Percentiles rank a stretch among this genome's conserved stretches.
Evolutionary conservation across 805 yeast species (phyloP).

Genomic region (Metschnikowia gelsemii): DNA sequence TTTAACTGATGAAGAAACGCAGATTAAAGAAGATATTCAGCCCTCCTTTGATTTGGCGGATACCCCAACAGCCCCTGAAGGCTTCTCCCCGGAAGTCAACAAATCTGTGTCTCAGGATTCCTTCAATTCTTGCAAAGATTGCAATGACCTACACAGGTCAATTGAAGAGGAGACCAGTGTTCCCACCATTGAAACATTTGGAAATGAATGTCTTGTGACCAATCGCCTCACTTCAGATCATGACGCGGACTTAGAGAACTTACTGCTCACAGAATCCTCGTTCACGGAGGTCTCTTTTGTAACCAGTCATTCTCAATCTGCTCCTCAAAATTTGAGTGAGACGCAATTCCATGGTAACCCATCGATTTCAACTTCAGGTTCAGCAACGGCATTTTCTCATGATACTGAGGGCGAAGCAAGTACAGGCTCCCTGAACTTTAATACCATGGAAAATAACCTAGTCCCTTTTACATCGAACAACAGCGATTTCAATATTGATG

Average conservation of each 20-base stretch:
- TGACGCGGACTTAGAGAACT: slow-evolving; percentile 5
- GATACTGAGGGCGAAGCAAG: neutral
- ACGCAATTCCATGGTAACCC: neutral
- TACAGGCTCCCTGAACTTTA: neutral
- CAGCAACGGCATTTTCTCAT: neutral
- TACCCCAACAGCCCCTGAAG: neutral
- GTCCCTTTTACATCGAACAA: slow-evolving; percentile 2
- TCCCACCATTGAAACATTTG: too few species aligned
- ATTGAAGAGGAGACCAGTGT: too few species aligned
- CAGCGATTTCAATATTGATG: slow-evolving; percentile 8
- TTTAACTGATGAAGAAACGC: neutral
- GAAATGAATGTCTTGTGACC: too few species aligned
- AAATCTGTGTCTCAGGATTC: neutral
- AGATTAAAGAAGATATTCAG: neutral
- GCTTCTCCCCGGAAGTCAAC: too few species aligned
- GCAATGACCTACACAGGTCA: too few species aligned
- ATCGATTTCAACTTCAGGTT: too few species aligned
- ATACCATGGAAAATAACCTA: neutral
- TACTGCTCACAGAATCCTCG: slow-evolving; percentile 15
- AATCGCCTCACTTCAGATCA: neutral
- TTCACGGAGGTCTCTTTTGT: slow-evolving; percentile 15
- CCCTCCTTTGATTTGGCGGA: neutral
- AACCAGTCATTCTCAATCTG: slow-evolving; percentile 11
- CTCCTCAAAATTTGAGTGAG: slow-evolving; percentile 2
- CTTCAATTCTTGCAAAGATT: neutral